Percentiles rank a stretch among this genome's conserved stretches.
These are phyloP conservation scores for Goffeauzyma gilvescens DNA, from an alignment of 768 basidiomycete genomes.

Conservation along the genomic window DNA sequence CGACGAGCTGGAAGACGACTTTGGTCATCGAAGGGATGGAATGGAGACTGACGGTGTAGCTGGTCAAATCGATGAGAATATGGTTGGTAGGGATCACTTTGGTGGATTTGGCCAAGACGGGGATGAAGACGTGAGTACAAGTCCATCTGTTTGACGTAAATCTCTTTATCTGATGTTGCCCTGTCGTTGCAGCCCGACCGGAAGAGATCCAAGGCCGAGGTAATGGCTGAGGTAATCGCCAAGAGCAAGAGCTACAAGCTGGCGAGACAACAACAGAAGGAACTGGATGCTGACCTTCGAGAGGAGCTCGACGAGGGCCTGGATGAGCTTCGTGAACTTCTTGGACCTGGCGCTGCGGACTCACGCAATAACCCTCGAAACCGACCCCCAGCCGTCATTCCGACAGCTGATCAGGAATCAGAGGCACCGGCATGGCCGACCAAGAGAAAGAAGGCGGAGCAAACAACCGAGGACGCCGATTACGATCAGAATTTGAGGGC, in stretches of 20 bases:
- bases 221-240: slow-evolving; percentile 93
- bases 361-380: no score
- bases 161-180: no score
- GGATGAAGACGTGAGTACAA: slow-evolving; percentile 41
- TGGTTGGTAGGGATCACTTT: slow-evolving; percentile 57
- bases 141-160: no score
- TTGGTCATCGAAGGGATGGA: slow-evolving; percentile 50
- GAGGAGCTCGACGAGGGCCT: slow-evolving; percentile 78
- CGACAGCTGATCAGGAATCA: no score
- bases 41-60: slow-evolving; percentile 40
- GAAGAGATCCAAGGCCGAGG: slow-evolving; percentile 84
- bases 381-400: no score
- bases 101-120: slow-evolving; percentile 66
- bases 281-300: slow-evolving; percentile 66
- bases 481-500: slow-evolving; percentile 87
- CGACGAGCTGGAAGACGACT: slow-evolving; percentile 43
- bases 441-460: slow-evolving; percentile 27
- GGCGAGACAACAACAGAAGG: slow-evolving; percentile 68
- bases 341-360: slow-evolving; percentile 27
- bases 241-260: slow-evolving; percentile 95
- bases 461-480: slow-evolving; percentile 43
- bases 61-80: slow-evolving; percentile 51
- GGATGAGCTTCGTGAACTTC: slow-evolving; percentile 53
- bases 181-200: slow-evolving; percentile 43
- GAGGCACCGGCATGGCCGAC: no score